Conservation (phyloP, 805 yeast genomes). For the Wickerhamomyces silvicola region DNA sequence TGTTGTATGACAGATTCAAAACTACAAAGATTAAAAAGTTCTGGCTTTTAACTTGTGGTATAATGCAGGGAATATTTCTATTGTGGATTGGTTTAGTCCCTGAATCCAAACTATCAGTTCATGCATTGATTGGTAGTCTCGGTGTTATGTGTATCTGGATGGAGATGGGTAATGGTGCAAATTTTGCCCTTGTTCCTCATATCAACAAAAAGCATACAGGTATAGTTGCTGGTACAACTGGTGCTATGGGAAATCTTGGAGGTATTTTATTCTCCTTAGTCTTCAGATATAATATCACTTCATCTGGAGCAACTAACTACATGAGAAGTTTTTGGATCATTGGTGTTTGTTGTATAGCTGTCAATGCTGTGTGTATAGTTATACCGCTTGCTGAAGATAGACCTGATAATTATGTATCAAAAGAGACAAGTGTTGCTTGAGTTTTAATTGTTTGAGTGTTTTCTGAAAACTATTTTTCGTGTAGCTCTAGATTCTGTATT, state of each 20-base stretch:
- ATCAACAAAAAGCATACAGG: conserved; percentile 29
- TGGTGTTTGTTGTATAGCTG: conserved; percentile 24
- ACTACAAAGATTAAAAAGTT: conserved; percentile 27
- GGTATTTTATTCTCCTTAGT: conserved; percentile 30
- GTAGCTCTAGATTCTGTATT: too few species aligned
- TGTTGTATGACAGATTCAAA: conserved; percentile 22
- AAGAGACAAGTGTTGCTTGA: too few species aligned
- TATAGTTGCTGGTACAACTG: conserved; percentile 30
- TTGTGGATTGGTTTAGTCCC: conserved; percentile 30
- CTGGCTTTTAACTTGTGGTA: conserved; percentile 26
- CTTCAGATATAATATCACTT: conserved; percentile 24
- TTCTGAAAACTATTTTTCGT: too few species aligned
- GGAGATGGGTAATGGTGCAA: conserved; percentile 36
- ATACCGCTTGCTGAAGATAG: conserved; percentile 24
- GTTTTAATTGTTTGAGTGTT: conserved; percentile 4
- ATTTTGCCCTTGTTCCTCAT: conserved; percentile 29
- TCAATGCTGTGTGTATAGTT: conserved; percentile 16
- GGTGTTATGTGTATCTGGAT: conserved; percentile 27
- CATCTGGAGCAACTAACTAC: conserved; percentile 22
- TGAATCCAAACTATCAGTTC: conserved; percentile 15
- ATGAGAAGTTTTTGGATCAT: conserved; percentile 27
- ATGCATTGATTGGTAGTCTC: conserved; percentile 25
- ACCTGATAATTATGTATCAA: conserved; percentile 11
- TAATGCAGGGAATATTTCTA: conserved; percentile 27
- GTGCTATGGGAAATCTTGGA: conserved; percentile 31